Evolutionary conservation across 1,139 yeast species (phyloP).

Genomic region (Yamadazyma dendronema): DNA sequence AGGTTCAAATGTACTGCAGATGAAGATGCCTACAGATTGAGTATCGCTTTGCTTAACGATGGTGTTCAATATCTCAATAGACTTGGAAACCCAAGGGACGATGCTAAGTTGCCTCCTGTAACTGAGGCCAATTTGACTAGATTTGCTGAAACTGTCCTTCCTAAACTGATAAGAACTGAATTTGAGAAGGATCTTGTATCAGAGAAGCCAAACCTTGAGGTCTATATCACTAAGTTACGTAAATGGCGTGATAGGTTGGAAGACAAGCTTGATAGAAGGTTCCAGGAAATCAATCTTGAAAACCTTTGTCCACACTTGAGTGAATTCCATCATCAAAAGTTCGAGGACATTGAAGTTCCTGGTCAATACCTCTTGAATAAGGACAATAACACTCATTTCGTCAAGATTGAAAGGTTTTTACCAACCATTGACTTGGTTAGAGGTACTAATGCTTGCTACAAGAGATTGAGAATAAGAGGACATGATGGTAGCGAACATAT

Average conservation of each 20-base stretch:
- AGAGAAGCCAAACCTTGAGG: conserved; percentile 85
- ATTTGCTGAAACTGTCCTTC: conserved; percentile 91
- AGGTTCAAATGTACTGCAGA: conserved; percentile 93
- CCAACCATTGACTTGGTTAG: conserved; percentile 87
- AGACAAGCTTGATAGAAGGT: conserved; percentile 82
- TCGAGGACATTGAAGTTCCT: conserved; percentile 96
- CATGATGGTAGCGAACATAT: conserved; percentile 90
- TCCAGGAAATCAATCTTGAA: conserved; percentile 77
- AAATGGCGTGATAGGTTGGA: conserved; percentile 94
- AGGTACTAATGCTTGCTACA: conserved; percentile 90
- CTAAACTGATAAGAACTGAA: conserved; percentile 85
- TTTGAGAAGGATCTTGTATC: conserved; percentile 89
- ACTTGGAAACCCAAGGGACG: conserved; percentile 80
- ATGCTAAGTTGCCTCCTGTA: conserved; percentile 84
- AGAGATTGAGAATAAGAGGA: conserved; percentile 86
- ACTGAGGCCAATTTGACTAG: conserved; percentile 88
- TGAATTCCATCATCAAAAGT: conserved; percentile 96
- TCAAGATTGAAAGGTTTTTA: conserved; percentile 88
- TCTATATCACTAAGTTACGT: conserved; percentile 77
- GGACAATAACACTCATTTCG: conserved; percentile 83
- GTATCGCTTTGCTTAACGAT: conserved; percentile 88
- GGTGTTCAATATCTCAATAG: conserved; percentile 88
- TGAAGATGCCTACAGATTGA: conserved; percentile 92
- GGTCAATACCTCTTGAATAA: conserved; percentile 88
- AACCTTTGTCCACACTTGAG: conserved; percentile 91